phyloP scores from a whole-genome alignment of 2,329 filamentous ascomycete genomes.

The Fusarium secorum region DNA sequence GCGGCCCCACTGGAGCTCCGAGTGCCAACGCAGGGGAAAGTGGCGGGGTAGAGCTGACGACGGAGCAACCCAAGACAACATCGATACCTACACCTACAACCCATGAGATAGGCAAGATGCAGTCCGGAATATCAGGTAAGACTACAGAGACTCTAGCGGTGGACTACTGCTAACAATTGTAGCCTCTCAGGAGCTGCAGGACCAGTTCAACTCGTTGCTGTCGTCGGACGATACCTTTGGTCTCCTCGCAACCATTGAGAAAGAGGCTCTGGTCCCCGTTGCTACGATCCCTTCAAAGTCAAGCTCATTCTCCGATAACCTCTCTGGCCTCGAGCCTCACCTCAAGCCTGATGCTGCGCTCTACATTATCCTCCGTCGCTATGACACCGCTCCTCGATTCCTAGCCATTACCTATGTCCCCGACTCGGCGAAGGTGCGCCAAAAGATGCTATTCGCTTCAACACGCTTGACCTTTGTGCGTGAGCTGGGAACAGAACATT shows the following conservation, averaged over 20 bases:
- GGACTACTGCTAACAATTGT: constrained; percentile 11
- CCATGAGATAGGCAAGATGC: constrained; percentile 59
- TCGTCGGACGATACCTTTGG: constrained; percentile 69
- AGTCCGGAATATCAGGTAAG: constrained; percentile 79
- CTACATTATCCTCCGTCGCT: constrained; percentile 78
- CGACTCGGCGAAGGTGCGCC: constrained; percentile 78
- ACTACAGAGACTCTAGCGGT: neutral
- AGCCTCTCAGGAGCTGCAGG: constrained; percentile 81
- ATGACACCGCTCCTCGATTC: constrained; percentile 65
- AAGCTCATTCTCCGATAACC: constrained; percentile 69
- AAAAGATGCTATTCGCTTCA: constrained; percentile 86
- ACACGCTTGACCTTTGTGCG: constrained; percentile 78
- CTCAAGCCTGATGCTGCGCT: constrained; percentile 72
- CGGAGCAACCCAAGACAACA: constrained; percentile 25
- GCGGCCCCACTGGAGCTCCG: constrained; percentile 35
- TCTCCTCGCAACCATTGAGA: constrained; percentile 73
- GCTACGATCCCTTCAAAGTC: constrained; percentile 61
- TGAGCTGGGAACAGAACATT: constrained; percentile 80
- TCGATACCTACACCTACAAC: constrained; percentile 13
- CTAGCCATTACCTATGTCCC: constrained; percentile 81
- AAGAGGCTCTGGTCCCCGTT: constrained; percentile 72
- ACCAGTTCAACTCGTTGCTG: constrained; percentile 75
- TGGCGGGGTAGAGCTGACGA: constrained; percentile 42
- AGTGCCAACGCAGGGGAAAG: constrained; percentile 23
- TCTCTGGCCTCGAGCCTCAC: constrained; percentile 67